These are phyloP conservation scores for Paramecium sonneborni DNA, from an alignment of 73 alveolate species.

Conservation along the genomic window DNA sequence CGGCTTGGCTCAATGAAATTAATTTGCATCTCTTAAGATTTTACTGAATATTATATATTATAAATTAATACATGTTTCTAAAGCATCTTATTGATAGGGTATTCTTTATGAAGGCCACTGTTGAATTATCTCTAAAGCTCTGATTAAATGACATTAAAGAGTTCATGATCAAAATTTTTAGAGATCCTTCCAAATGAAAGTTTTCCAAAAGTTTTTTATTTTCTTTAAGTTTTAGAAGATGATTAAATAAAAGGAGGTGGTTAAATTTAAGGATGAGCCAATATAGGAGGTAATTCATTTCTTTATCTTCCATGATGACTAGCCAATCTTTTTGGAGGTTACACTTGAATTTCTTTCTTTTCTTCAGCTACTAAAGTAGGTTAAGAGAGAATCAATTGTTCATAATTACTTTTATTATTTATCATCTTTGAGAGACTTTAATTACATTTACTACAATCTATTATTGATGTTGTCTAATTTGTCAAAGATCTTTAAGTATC, in stretches of 20 bases:
- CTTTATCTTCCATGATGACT: background rate
- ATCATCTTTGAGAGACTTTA: slow-evolving; percentile 6
- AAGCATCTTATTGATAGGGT: background rate
- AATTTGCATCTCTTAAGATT: background rate
- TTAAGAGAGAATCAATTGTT: background rate
- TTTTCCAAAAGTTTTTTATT: background rate
- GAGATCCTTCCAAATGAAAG: background rate
- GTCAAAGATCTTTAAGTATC: slow-evolving; percentile 15
- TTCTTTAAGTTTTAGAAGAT: background rate
- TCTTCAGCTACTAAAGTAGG: slow-evolving; percentile 26
- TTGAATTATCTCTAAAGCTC: background rate
- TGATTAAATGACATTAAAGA: background rate
- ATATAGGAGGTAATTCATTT: slow-evolving; percentile 10
- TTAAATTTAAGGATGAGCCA: background rate
- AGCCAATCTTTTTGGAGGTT: background rate
- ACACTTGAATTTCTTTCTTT: background rate
- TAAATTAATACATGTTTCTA: background rate
- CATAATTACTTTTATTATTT: background rate
- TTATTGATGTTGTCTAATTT: background rate
- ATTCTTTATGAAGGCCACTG: background rate
- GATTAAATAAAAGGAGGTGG: background rate
- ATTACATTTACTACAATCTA: slow-evolving; percentile 1
- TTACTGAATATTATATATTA: background rate
- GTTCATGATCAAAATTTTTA: slow-evolving; percentile 13
- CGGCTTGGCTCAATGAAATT: background rate